These are phyloP conservation scores for Pyrus hybrid DNA, from an alignment of 331 rosid species.

Conservation along the genomic window DNA sequence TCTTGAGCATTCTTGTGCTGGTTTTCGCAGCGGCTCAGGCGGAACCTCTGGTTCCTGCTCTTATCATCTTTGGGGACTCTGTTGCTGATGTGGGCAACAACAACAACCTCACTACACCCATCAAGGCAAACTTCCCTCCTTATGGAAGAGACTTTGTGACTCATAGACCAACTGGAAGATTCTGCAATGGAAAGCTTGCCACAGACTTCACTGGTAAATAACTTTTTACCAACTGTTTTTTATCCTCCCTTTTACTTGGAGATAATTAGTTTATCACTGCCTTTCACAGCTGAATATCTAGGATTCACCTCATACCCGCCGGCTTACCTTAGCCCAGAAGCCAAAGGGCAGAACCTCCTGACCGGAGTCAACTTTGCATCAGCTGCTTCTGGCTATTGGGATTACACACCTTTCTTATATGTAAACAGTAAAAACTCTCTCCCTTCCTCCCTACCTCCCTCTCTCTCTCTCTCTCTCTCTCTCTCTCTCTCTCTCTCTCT, in stretches of 20 bases:
- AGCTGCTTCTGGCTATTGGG: constrained; percentile 52
- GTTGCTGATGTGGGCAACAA: constrained; percentile 59
- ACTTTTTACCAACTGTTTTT: background rate
- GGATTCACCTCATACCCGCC: constrained; percentile 54
- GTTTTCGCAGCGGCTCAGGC: constrained; percentile 24
- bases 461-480: background rate
- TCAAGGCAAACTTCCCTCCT: constrained; percentile 55
- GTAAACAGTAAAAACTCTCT: constrained; percentile 17
- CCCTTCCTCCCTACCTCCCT: background rate
- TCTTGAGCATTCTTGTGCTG: constrained; percentile 18
- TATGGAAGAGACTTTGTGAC: constrained; percentile 60
- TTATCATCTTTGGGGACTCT: constrained; percentile 62
- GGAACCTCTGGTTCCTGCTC: constrained; percentile 56
- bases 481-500: background rate
- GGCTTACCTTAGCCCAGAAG: constrained; percentile 55
- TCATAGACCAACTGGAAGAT: constrained; percentile 57
- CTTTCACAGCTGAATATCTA: constrained; percentile 41
- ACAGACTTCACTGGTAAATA: constrained; percentile 42
- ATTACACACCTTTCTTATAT: constrained; percentile 32
- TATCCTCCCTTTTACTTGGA: background rate
- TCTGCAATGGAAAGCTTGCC: constrained; percentile 63
- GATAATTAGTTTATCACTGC: background rate
- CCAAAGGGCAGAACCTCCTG: constrained; percentile 40
- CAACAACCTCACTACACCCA: constrained; percentile 29
- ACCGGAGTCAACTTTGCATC: constrained; percentile 65